Base-by-base conservation (phyloP, 2,329 filamentous ascomycete species). In the Microsporum ferrugineum region DNA sequence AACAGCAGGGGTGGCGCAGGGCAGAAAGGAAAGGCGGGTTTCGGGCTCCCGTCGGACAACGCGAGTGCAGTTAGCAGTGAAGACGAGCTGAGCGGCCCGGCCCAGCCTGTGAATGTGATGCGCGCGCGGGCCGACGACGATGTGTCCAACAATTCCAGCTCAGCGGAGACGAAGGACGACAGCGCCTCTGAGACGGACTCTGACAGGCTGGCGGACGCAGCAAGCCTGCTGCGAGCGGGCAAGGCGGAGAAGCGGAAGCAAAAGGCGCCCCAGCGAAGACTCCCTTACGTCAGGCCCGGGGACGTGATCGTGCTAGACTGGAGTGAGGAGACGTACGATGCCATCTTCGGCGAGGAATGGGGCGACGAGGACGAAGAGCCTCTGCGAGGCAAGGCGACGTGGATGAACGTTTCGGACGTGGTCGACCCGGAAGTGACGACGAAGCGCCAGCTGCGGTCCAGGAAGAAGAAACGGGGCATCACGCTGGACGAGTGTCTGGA, bases 231-330 rank as follows among this genome's bases (percentile, higher is more conserved):
- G 27, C 60, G 57, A 38, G 41, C 58, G 27, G 60, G 58, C 27
- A 63, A 63, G 45, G 57, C 33, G 4, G 27, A 49, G 39, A 65
- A 56, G 59, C 17, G 51, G 14, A 47, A 34, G 17, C 58, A 57
- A 17, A 51, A 39, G 14, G 83, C 83, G 23, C 14, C 60, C 27
- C 56, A 56, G 23, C 51, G 43, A 1, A 59, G 60, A 10, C 55
- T 62, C 2, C 84, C 87, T 0, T 77, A 95, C 45, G 82, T 97
- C 65, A 84, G 88, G 39, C 82, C 92, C 31, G 87, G 88, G 58
- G 94, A 99, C 73, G 89, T 84, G 29, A 84, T 99, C 56, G 79
- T 97, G 4, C 82, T 96, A 8, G 91, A 97, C 67, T 99, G 92
- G 91, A 83, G 79, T 49, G 77, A 84, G 5, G 79, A 86, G 5